Evolutionary conservation across 2,329 filamentous ascomycete species (phyloP), one percentile per base, ranked within the genome.

Genomic region (Diaporthe batatas): DNA sequence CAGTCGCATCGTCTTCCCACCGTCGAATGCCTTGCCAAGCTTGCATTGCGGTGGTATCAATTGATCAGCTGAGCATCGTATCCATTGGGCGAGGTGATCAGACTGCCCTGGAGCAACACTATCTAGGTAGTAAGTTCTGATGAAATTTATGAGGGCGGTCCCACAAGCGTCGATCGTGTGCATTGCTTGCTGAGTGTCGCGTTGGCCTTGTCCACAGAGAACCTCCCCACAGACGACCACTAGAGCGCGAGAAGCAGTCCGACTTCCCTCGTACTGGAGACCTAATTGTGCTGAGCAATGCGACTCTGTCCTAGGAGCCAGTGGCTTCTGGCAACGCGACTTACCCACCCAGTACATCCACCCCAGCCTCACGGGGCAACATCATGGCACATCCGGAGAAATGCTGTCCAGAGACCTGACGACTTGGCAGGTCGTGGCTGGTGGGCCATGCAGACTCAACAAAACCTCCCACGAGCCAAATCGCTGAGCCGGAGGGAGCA

Each of bases 61-160:
- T 32, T 53, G 44, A 67, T 53, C 62, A 67, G 47, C 47, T 39
- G 62, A 67, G 62, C n/a, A 21, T 21, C 18, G 32, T 53, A n/a
- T 29, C 62, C 62, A 67, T 23, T 12, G 32, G 47, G 39, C 39
- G 39, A 18, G 39, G 44, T 25, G 32, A 32, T 67, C 62, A 18
- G 32, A 10, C 12, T n/a, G n/a, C n/a, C n/a, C n/a, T n/a, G n/a
- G n/a, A 12, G 47, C 7, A 18, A 67, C 11, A 6, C 62, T 51
- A 8, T 12, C 36, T 39, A 12, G 36, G 6, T 5, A 18, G n/a
- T 21, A 7, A 23, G 7, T 34, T 23, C 11, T 11, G 42, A n/a
- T 64, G 16, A 47, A 16, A n/a, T 47, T 2, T 10, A 49, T 49
- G 39, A 64, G 25, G 25, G 18, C 39, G 6, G 16, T 32, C 58